phyloP scores from a whole-genome alignment of 306 rosid genomes.

The Cicer chorassanicum region DNA sequence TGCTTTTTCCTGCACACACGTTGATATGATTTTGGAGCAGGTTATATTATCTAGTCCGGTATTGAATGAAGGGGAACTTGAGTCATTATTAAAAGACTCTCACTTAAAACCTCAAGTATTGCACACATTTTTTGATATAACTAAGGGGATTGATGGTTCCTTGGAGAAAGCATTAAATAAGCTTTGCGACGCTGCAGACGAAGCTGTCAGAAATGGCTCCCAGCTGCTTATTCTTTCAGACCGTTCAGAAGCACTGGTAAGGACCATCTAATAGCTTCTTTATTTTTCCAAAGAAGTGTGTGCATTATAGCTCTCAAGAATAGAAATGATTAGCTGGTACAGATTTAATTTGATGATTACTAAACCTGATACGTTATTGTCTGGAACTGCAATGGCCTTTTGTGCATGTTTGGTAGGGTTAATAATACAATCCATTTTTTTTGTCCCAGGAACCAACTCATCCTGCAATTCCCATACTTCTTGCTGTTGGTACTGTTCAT shows the following conservation, averaged over 20 bases:
- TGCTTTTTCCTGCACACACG: conserved; percentile 31
- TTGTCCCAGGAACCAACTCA: conserved; percentile 80
- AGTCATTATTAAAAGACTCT: conserved; percentile 77
- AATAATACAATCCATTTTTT: conserved; percentile 41
- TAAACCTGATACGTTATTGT: conserved; percentile 12
- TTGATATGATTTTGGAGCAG: conserved; percentile 57
- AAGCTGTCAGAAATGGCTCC: conserved; percentile 96
- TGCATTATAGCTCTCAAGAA: conserved; percentile 30
- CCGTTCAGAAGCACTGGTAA: conserved; percentile 85
- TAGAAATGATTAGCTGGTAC: conserved; percentile 25
- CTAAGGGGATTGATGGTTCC: conserved; percentile 93
- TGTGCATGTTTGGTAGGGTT: conserved; percentile 6
- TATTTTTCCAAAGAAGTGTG: conserved; percentile 16
- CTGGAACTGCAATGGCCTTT: conserved; percentile 23
- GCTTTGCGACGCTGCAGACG: conserved; percentile 99
- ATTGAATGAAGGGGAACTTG: conserved; percentile 92
- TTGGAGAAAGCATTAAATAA: conserved; percentile 70
- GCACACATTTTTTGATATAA: conserved; percentile 84
- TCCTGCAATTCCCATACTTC: conserved; percentile 95
- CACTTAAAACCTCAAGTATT: conserved; percentile 77
- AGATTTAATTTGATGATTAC: conserved; percentile 23
- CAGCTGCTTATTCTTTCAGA: conserved; percentile 93
- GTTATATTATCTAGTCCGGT: conserved; percentile 94
- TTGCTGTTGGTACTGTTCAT: conserved; percentile 97
- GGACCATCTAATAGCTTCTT: conserved; percentile 40